Conservation (phyloP, 2,329 filamentous ascomycete genomes). For the Thermoascus crustaceus region DNA sequence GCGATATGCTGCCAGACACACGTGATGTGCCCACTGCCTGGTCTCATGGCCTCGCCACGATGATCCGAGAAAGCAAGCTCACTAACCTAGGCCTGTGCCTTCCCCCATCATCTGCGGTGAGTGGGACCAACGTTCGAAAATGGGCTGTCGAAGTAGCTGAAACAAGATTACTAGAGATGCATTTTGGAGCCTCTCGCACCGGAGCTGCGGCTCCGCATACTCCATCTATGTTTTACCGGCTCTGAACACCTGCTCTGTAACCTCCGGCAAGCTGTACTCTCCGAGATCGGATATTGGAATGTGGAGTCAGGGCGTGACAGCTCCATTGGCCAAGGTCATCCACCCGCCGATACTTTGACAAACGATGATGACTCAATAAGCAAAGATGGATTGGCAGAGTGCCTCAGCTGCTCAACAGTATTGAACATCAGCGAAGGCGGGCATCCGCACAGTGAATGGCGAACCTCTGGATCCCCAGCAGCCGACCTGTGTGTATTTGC, state of each 20-base stretch:
- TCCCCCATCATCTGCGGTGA: neutral
- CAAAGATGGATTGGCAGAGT: too few relatives aligned
- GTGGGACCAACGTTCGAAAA: neutral
- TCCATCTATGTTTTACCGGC: neutral
- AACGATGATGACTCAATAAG: too few relatives aligned
- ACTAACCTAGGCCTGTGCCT: neutral
- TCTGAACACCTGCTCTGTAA: neutral
- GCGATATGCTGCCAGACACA: neutral
- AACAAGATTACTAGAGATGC: too few relatives aligned
- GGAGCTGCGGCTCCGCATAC: too few relatives aligned
- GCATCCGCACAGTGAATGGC: too few relatives aligned
- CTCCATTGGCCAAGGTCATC: too few relatives aligned
- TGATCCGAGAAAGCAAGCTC: neutral
- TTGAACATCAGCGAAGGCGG: neutral
- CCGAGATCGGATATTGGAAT: neutral
- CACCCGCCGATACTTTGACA: too few relatives aligned
- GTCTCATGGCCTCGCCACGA: neutral
- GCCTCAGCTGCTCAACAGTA: too few relatives aligned
- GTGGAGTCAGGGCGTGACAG: too few relatives aligned
- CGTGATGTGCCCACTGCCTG: neutral
- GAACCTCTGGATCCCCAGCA: too few relatives aligned
- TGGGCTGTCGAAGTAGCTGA: too few relatives aligned
- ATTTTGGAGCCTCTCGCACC: too few relatives aligned
- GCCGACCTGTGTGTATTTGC: neutral
- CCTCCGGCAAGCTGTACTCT: neutral